Conservation (phyloP, 2,329 filamentous ascomycete species). For the Elsinoe arachidis region DNA sequence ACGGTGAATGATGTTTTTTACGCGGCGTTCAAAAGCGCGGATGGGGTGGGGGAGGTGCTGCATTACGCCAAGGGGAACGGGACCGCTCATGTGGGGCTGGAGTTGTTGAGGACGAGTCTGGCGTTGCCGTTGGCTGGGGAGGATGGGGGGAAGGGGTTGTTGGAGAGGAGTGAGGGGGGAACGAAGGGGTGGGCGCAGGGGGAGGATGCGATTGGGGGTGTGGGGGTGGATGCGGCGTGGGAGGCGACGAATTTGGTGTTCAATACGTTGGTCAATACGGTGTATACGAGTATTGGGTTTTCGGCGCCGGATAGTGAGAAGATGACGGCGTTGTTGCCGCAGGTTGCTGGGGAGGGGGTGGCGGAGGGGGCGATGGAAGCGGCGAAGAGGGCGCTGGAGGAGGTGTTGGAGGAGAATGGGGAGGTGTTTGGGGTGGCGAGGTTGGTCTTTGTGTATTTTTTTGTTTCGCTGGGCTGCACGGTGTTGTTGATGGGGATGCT, state of each 20-base stretch:
- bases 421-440: conserved; percentile 16
- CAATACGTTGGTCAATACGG: conserved; percentile 1
- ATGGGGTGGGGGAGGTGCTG: conserved; percentile 15
- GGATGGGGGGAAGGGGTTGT: too few species aligned
- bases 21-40: conserved; percentile 19
- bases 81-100: conserved; percentile 17
- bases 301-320: conserved; percentile 3
- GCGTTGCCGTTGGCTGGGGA: too few species aligned
- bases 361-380: not conserved
- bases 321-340: conserved; percentile 6
- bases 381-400: not conserved
- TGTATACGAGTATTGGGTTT: conserved; percentile 10
- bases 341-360: not conserved
- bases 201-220: not conserved
- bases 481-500: conserved; percentile 25
- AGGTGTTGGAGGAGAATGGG: not conserved
- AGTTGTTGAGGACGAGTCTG: conserved; percentile 10
- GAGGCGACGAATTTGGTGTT: conserved; percentile 3
- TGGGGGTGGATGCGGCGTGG: not conserved
- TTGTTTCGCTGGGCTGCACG: conserved; percentile 23
- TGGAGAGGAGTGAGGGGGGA: too few species aligned
- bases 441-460: conserved; percentile 26
- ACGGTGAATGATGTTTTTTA: conserved; percentile 15
- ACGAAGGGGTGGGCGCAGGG: conserved; percentile 4
- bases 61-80: conserved; percentile 5